phyloP scores from a whole-genome alignment of 2,329 filamentous ascomycete genomes.

The Alternaria atra region DNA sequence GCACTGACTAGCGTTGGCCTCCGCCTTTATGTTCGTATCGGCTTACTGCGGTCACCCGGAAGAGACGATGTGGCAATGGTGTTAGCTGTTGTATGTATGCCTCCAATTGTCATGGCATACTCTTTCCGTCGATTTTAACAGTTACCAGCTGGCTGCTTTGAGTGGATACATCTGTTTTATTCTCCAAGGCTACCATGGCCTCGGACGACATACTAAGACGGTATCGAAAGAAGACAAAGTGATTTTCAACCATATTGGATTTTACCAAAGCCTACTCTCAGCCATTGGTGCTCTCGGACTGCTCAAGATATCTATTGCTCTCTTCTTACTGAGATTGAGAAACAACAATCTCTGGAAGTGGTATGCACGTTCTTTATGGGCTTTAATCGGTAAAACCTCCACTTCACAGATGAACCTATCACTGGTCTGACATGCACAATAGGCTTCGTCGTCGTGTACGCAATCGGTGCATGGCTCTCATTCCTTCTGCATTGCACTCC shows the following conservation, averaged over 20 bases:
- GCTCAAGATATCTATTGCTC: constrained; percentile 6
- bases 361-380: constrained; percentile 6
- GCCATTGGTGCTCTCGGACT: constrained; percentile 8
- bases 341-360: not conserved
- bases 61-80: constrained; percentile 9
- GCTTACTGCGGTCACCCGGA: constrained; percentile 3
- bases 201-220: constrained; percentile 7
- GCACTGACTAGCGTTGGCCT: constrained; percentile 9
- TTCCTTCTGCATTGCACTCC: not conserved
- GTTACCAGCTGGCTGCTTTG: constrained; percentile 2
- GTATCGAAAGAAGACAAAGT: not conserved
- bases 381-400: not conserved
- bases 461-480: constrained; percentile 5
- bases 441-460: constrained; percentile 1
- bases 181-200: constrained; percentile 12
- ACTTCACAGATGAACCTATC: too few relatives aligned
- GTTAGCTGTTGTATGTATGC: constrained; percentile 2
- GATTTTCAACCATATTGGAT: constrained; percentile 2
- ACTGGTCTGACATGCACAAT: not conserved
- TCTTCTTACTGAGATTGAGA: constrained; percentile 7
- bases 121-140: too few relatives aligned
- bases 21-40: constrained; percentile 9
- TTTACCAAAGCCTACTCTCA: constrained; percentile 9
- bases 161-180: constrained; percentile 13
- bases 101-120: too few relatives aligned